Evolutionary conservation across 2,329 filamentous ascomycete genomes (phyloP).

Genomic region (Penicillium rolfsii): DNA sequence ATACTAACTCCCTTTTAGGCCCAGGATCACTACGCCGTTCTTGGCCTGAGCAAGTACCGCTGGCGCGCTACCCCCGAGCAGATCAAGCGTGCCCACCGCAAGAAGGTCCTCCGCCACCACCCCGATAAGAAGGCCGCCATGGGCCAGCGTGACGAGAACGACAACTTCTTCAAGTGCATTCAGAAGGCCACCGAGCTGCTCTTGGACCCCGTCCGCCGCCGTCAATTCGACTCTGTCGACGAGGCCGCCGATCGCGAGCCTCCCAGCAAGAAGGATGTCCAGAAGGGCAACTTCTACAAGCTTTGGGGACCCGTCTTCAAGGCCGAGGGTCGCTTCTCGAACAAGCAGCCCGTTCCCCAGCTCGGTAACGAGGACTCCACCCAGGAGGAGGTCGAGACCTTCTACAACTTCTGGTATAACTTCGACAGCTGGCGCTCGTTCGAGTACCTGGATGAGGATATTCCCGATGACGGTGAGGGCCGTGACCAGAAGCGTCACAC

Average conservation of each 20-base stretch:
- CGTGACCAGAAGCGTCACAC: constrained; percentile 98
- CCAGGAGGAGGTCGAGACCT: constrained; percentile 87
- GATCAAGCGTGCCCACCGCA: constrained; percentile 98
- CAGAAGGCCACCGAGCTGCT: constrained; percentile 96
- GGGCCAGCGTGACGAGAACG: constrained; percentile 79
- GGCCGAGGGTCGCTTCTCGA: constrained; percentile 90
- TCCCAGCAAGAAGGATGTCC: constrained; percentile 85
- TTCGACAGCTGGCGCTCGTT: constrained; percentile 98
- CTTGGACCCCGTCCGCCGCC: constrained; percentile 85
- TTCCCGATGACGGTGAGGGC: constrained; percentile 98
- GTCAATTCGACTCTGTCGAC: constrained; percentile 96
- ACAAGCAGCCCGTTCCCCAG: constrained; percentile 80
- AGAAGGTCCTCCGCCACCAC: constrained; percentile 99
- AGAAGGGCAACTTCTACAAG: constrained; percentile 93
- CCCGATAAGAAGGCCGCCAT: constrained; percentile 97
- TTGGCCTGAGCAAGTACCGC: constrained; percentile 90
- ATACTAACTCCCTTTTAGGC: constrained; percentile 54
- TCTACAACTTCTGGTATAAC: constrained; percentile 99
- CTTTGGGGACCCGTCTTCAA: constrained; percentile 90
- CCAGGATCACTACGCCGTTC: constrained; percentile 97
- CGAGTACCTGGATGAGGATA: constrained; percentile 98
- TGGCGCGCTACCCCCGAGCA: constrained; percentile 93
- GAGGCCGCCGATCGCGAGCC: constrained; percentile 90
- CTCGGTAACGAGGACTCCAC: constrained; percentile 83
- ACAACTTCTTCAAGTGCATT: constrained; percentile 99